Conservation (phyloP, 2,329 filamentous ascomycete species). For the Fusarium aywerte region DNA sequence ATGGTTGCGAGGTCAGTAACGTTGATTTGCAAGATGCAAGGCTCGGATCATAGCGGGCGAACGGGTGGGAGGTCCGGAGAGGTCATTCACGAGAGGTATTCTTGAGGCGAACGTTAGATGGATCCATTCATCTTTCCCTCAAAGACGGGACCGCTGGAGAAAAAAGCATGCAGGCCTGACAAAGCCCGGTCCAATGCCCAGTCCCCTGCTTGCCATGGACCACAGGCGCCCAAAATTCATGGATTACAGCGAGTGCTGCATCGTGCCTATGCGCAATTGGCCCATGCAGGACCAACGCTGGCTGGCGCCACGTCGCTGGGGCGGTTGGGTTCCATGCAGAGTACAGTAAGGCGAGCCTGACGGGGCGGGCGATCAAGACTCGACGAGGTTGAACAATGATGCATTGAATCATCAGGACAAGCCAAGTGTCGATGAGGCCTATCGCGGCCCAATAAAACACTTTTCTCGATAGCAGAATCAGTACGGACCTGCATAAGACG, state of each 20-base stretch:
- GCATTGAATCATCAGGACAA: constrained; percentile 28
- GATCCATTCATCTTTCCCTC: constrained; percentile 25
- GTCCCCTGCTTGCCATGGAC: constrained; percentile 42
- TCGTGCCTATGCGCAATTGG: constrained; percentile 49
- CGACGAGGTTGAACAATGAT: constrained; percentile 32
- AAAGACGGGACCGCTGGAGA: constrained; percentile 14
- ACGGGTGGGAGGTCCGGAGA: constrained; percentile 49
- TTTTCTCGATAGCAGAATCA: constrained; percentile 20
- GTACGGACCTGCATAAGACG: constrained; percentile 41
- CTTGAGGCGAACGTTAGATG: constrained; percentile 36
- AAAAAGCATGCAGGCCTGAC: constrained; percentile 45
- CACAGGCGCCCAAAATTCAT: constrained; percentile 37
- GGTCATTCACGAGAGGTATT: constrained; percentile 47
- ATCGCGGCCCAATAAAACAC: constrained; percentile 46
- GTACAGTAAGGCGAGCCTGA: constrained; percentile 40
- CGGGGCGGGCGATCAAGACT: constrained; percentile 27
- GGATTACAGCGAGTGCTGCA: constrained; percentile 36
- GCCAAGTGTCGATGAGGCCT: constrained; percentile 36
- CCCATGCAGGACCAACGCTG: constrained; percentile 40
- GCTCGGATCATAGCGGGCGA: constrained; percentile 48
- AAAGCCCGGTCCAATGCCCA: constrained; percentile 29
- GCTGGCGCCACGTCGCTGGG: constrained; percentile 48
- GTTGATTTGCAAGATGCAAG: constrained; percentile 48
- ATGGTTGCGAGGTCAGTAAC: constrained; percentile 37
- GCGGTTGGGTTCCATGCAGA: constrained; percentile 45